phyloP scores from a whole-genome alignment of 23 red algal genomes.

The Gracilaria domingensis region DNA sequence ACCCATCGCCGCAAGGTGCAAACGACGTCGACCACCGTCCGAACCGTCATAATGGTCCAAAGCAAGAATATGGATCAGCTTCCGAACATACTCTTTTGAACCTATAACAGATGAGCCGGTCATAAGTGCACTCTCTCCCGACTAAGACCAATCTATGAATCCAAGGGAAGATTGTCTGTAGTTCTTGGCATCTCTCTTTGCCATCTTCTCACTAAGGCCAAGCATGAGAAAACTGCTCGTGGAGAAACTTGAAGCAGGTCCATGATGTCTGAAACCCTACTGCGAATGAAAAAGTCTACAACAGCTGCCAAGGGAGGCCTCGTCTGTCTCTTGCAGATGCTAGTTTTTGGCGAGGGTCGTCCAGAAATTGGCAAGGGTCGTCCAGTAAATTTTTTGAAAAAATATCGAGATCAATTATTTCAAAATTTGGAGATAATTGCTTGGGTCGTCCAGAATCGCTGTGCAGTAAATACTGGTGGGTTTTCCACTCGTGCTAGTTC shows the following conservation, averaged over 20 bases:
- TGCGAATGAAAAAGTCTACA: conserved; percentile 60
- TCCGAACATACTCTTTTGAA: conserved; percentile 54
- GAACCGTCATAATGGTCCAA: conserved; percentile 74
- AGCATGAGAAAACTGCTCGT: conserved; percentile 71
- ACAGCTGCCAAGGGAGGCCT: conserved; percentile 57
- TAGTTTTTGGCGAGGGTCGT: too few species aligned
- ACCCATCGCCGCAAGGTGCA: conserved; percentile 28
- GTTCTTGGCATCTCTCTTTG: background rate
- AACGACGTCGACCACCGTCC: conserved; percentile 19
- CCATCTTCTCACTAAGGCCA: conserved; percentile 51
- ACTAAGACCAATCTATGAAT: background rate
- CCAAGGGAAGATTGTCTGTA: background rate
- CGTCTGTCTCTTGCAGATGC: too few species aligned
- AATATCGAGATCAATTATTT: too few species aligned
- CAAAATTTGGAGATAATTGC: too few species aligned
- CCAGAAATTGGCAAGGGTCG: too few species aligned
- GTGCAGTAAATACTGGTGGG: too few species aligned
- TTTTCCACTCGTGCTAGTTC: too few species aligned
- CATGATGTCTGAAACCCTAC: conserved; percentile 81
- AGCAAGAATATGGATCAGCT: conserved; percentile 78
- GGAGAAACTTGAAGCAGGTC: conserved; percentile 63
- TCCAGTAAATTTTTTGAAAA: too few species aligned
- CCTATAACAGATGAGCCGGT: conserved; percentile 41
- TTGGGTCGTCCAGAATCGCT: too few species aligned
- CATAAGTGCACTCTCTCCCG: conserved; percentile 30